These are phyloP conservation scores for Candida chauliodis DNA, from an alignment of 805 yeast genomes.

Conservation along the genomic window DNA sequence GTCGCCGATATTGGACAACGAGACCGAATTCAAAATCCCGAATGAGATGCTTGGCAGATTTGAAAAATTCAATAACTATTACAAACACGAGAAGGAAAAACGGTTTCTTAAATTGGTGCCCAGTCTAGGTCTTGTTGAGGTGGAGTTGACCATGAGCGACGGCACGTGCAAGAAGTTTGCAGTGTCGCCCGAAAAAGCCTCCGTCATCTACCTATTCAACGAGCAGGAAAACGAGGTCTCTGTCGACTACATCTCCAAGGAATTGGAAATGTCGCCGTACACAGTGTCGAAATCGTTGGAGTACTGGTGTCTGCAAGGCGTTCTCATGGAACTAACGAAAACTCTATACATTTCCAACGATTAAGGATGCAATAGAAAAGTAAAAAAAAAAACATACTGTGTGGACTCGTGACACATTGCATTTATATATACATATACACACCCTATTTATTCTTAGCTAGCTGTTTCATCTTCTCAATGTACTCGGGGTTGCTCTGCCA, in stretches of 20 bases:
- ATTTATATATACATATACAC: too few relatives aligned
- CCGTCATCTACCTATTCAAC: slow-evolving; percentile 52
- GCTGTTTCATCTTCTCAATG: slow-evolving; percentile 48
- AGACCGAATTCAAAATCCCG: slow-evolving; percentile 45
- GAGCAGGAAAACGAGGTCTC: slow-evolving; percentile 30
- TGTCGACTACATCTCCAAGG: slow-evolving; percentile 26
- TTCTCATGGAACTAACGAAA: slow-evolving; percentile 41
- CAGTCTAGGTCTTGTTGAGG: slow-evolving; percentile 56
- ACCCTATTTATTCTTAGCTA: slow-evolving; percentile 6
- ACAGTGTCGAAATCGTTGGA: slow-evolving; percentile 34
- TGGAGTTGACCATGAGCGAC: slow-evolving; percentile 48
- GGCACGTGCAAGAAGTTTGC: slow-evolving; percentile 35
- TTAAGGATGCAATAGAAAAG: too few relatives aligned
- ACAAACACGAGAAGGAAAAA: slow-evolving; percentile 46
- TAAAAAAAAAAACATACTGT: too few relatives aligned
- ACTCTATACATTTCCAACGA: slow-evolving; percentile 40
- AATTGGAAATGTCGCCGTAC: slow-evolving; percentile 42
- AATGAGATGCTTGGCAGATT: slow-evolving; percentile 36
- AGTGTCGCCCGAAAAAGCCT: slow-evolving; percentile 70
- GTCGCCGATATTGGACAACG: slow-evolving; percentile 51
- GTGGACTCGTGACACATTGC: too few relatives aligned
- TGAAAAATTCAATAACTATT: slow-evolving; percentile 43
- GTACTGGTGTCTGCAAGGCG: slow-evolving; percentile 65
- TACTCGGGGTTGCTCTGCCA: slow-evolving; percentile 64
- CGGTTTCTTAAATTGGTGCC: slow-evolving; percentile 57